Percentiles rank a stretch among this genome's conserved stretches.
Conservation (phyloP, 139 green algal genomes). For the Zygnema cylindricum region DNA sequence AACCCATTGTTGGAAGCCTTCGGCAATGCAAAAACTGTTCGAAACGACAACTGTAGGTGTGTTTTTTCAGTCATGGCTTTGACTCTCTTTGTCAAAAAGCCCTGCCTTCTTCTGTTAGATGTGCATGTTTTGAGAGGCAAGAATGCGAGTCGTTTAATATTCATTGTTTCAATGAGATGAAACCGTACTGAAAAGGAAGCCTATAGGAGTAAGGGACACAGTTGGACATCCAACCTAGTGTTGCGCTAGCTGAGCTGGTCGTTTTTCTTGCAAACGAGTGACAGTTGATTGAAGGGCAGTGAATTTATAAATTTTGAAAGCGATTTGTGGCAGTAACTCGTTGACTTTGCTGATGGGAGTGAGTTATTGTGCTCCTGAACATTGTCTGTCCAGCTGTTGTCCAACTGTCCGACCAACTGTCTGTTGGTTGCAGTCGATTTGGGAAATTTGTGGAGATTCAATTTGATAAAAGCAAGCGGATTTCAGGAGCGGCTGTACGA, state of each 20-base stretch:
- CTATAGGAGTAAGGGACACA: not conserved
- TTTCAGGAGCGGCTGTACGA: slow-evolving; percentile 64
- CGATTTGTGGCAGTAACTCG: not conserved
- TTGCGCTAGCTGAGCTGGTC: not conserved
- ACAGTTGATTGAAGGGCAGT: not conserved
- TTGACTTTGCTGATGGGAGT: not conserved
- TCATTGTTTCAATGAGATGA: not conserved
- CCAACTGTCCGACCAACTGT: too few relatives aligned
- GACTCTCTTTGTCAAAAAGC: not conserved
- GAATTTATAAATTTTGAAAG: too few relatives aligned
- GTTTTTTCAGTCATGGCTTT: not conserved
- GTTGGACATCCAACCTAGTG: not conserved
- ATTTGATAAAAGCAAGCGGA: slow-evolving; percentile 73
- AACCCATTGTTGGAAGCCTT: slow-evolving; percentile 98
- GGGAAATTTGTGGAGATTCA: slow-evolving; percentile 99
- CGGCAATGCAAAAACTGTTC: too few relatives aligned
- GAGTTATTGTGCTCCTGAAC: not conserved
- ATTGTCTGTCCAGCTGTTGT: not conserved
- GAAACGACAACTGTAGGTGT: slow-evolving; percentile 92
- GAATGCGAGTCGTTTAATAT: not conserved
- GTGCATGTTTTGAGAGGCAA: not conserved
- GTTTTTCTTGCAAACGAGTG: not conserved
- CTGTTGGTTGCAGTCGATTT: slow-evolving; percentile 78
- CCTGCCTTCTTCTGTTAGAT: not conserved
- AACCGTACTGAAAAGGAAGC: not conserved